These are phyloP conservation scores for Kuraishia ogatae DNA, from an alignment of 805 yeast species.

Conservation along the genomic window DNA sequence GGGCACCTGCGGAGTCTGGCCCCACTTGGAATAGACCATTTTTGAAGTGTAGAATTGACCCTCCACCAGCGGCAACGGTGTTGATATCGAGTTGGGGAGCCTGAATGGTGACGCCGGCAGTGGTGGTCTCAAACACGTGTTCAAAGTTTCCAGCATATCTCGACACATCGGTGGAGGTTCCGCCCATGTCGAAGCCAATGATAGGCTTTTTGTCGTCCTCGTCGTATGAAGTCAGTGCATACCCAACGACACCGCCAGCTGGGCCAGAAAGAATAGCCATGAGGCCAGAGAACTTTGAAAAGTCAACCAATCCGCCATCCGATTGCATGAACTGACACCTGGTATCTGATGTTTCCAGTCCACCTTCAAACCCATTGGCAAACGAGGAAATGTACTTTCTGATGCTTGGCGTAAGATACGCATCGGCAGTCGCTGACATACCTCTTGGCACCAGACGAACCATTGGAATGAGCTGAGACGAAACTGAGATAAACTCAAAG, in stretches of 20 bases:
- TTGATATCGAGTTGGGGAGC: slow-evolving; percentile 79
- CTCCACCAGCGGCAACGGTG: slow-evolving; percentile 85
- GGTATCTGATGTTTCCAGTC: slow-evolving; percentile 38
- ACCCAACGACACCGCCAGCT: slow-evolving; percentile 97
- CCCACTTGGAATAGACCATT: slow-evolving; percentile 76
- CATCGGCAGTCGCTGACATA: slow-evolving; percentile 73
- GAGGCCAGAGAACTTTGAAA: slow-evolving; percentile 75
- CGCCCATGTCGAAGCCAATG: slow-evolving; percentile 87
- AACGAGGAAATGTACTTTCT: slow-evolving; percentile 54
- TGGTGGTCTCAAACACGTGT: slow-evolving; percentile 75
- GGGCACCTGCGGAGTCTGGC: slow-evolving; percentile 81
- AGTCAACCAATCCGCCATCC: slow-evolving; percentile 90
- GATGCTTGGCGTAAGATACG: slow-evolving; percentile 76
- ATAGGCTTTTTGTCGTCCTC: slow-evolving; percentile 19
- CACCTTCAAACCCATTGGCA: slow-evolving; percentile 47
- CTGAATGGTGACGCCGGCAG: slow-evolving; percentile 78
- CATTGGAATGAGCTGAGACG: slow-evolving; percentile 69
- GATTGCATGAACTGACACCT: slow-evolving; percentile 85
- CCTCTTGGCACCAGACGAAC: slow-evolving; percentile 69
- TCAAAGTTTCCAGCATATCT: slow-evolving; percentile 66
- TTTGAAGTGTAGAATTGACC: slow-evolving; percentile 56
- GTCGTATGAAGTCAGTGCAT: slow-evolving; percentile 71
- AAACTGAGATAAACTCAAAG: slow-evolving; percentile 58
- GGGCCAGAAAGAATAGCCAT: slow-evolving; percentile 91
- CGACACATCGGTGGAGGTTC: slow-evolving; percentile 82